Evolutionary conservation across 495 filamentous ascomycete species (phyloP).

Genomic region (Penicillium angulare): DNA sequence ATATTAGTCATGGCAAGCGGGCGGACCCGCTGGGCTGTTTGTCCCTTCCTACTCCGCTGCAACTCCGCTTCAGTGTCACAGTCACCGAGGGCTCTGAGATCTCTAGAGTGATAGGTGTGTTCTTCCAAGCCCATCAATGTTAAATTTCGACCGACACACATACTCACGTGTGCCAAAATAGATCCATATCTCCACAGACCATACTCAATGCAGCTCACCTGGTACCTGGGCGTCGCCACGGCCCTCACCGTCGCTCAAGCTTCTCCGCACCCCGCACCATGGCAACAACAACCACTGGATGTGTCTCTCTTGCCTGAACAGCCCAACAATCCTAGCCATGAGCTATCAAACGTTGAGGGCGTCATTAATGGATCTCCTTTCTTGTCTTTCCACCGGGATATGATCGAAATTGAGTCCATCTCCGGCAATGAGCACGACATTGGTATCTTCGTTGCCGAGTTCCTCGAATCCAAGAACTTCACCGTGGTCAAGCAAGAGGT

Average conservation of each 20-base stretch:
- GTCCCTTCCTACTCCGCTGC: too few relatives aligned
- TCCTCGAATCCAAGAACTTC: slow-evolving; percentile 64
- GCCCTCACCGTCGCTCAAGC: slow-evolving; percentile 21
- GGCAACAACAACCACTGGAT: slow-evolving; percentile 20
- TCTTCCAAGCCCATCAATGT: too few relatives aligned
- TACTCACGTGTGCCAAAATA: too few relatives aligned
- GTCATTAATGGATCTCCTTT: slow-evolving; percentile 49
- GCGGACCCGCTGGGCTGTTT: too few relatives aligned
- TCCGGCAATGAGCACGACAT: slow-evolving; percentile 69
- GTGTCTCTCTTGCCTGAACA: neutral
- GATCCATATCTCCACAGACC: too few relatives aligned
- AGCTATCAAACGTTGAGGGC: slow-evolving; percentile 11
- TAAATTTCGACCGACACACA: too few relatives aligned
- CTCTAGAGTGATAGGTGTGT: too few relatives aligned
- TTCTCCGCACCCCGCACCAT: slow-evolving; percentile 36
- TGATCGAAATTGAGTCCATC: slow-evolving; percentile 75
- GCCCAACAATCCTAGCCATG: neutral
- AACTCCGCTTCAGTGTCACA: too few relatives aligned
- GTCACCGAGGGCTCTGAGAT: too few relatives aligned
- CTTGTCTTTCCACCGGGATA: slow-evolving; percentile 72
- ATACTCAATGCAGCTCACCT: slow-evolving; percentile 21
- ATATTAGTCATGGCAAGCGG: too few relatives aligned
- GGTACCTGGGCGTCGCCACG: slow-evolving; percentile 21
- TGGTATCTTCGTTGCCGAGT: slow-evolving; percentile 64
- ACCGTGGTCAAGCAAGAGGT: slow-evolving; percentile 63